Conservation (phyloP, 1,284 basidiomycete genomes). For the Sanghuangporus weigelae region DNA sequence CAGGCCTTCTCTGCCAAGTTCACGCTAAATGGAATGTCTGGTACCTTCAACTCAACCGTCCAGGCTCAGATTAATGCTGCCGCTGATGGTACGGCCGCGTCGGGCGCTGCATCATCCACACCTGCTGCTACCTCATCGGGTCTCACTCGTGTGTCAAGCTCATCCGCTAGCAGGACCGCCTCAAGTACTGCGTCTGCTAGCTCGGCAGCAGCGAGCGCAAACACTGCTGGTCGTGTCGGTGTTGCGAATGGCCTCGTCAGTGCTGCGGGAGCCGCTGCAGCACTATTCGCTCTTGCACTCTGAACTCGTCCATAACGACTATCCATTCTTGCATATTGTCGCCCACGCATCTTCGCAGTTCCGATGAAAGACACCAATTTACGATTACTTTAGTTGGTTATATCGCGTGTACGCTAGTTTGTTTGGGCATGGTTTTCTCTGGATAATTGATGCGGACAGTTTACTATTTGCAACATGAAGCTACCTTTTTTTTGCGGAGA, state of each 20-base stretch:
- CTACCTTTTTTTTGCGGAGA: too few relatives aligned
- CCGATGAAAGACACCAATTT: background rate
- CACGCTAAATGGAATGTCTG: constrained; percentile 58
- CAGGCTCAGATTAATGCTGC: constrained; percentile 44
- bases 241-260: constrained; percentile 22
- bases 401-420: background rate
- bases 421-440: background rate
- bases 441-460: background rate
- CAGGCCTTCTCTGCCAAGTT: constrained; percentile 83
- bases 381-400: background rate
- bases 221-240: constrained; percentile 19
- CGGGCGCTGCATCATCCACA: constrained; percentile 16
- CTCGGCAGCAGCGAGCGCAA: constrained; percentile 20
- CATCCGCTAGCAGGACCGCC: constrained; percentile 20
- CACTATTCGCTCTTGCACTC: constrained; percentile 14
- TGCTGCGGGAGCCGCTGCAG: constrained; percentile 25
- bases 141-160: background rate
- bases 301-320: background rate
- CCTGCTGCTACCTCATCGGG: constrained; percentile 15
- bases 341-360: background rate
- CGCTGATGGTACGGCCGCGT: constrained; percentile 19
- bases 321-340: background rate
- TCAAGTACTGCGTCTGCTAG: constrained; percentile 22
- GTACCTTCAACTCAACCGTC: constrained; percentile 50
- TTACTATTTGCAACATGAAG: too few relatives aligned